Base-by-base conservation (phyloP, 257 asterid species). In the Prunella vulgaris region DNA sequence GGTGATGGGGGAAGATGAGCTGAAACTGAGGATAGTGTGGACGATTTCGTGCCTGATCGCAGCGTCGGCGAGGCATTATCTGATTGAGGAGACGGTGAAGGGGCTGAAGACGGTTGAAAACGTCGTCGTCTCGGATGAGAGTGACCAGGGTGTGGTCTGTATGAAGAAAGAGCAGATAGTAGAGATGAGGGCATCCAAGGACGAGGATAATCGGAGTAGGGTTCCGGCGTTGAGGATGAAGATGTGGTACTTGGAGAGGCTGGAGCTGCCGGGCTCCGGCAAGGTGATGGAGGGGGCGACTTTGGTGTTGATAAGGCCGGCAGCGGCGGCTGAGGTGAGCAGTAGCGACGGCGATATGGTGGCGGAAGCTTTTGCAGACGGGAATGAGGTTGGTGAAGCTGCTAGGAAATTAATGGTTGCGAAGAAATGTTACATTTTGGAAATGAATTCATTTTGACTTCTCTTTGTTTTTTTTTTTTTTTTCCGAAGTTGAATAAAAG, bases 271-370 rank as follows among this genome's bases (percentile, higher is more conserved):
- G n/a, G 80, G 52, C 3, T 76, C 77, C 5, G 82, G 83, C 22
- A 78, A 76, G 79, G 87, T 79, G 38, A 79, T 88, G 89, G 82
- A 85, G 37, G 97, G 92, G 42, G 95, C 92, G 14, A 88, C 95
- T 20, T 68, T 88, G 70, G 92, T 84, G 70, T 83, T 84, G 15
- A 69, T 90, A 40, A 70, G 81, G 74, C 90, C 94, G 3, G 87
- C 82, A 0, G 80, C 74, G 6, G 72, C 69, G 60, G 27, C 30
- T 48, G 76, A 54, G 60, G 69, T 3, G 54, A 63, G 22, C 22
- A 15, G 61, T 66, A 62, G 70, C 61, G 77, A 81, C 18, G 71
- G 60, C 1, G 85, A 78, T 33, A 13, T 77, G 76, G 87, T 73
- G 81, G 87, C 64, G 74, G 77, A 63, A 24, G 84, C 79, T 18